Evolutionary conservation across 2,329 filamentous ascomycete genomes (phyloP).

Genomic region (Cryoendolithus antarcticus): DNA sequence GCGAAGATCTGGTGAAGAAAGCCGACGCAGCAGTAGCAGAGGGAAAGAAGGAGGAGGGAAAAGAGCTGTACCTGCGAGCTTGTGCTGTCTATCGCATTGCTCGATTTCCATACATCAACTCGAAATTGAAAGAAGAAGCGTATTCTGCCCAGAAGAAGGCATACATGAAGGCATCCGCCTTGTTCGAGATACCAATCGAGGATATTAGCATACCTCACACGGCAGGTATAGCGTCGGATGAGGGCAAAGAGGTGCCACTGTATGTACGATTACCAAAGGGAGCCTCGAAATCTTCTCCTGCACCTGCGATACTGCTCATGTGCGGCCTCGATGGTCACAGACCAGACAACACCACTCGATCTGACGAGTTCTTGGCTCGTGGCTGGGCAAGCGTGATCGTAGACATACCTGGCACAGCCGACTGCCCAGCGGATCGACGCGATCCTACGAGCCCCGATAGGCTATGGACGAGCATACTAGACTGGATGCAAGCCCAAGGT

Average conservation of each 20-base stretch:
- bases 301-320: slow-evolving; percentile 43
- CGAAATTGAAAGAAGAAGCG: slow-evolving; percentile 20
- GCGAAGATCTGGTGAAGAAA: slow-evolving; percentile 19
- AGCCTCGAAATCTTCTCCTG: slow-evolving; percentile 19
- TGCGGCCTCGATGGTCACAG: slow-evolving; percentile 52
- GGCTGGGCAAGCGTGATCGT: slow-evolving; percentile 51
- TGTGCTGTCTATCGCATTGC: slow-evolving; percentile 25
- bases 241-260: slow-evolving; percentile 26
- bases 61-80: slow-evolving; percentile 24
- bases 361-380: slow-evolving; percentile 48
- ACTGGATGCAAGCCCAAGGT: slow-evolving; percentile 42
- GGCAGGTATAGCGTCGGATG: slow-evolving; percentile 20
- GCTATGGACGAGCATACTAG: slow-evolving; percentile 49
- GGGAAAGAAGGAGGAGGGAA: slow-evolving; percentile 17
- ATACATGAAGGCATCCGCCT: slow-evolving; percentile 23
- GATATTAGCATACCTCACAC: slow-evolving; percentile 30
- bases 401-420: slow-evolving; percentile 56
- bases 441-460: slow-evolving; percentile 50
- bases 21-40: slow-evolving; percentile 13
- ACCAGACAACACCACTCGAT: slow-evolving; percentile 49
- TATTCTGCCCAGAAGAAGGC: slow-evolving; percentile 26
- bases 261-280: slow-evolving; percentile 26
- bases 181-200: slow-evolving; percentile 26
- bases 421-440: slow-evolving; percentile 50
- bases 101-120: slow-evolving; percentile 27